Conservation (phyloP, 2,329 filamentous ascomycete genomes). For the Ophioceras dolichostomum region DNA sequence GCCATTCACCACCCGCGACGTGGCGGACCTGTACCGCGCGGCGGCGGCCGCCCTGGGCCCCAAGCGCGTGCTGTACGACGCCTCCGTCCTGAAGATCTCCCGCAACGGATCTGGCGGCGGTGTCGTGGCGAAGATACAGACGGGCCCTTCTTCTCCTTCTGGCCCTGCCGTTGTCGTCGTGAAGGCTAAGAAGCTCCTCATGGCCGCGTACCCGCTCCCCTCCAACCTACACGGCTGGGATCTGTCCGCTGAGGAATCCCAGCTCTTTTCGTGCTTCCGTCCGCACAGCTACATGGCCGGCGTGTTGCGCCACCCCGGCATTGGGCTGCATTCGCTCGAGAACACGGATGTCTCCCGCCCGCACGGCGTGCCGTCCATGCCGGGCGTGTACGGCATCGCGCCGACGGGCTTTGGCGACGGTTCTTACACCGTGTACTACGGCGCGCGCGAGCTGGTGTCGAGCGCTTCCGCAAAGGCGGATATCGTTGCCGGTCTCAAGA, state of each 20-base stretch:
- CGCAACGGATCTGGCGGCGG: neutral
- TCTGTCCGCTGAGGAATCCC: neutral
- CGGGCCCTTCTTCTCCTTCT: too few relatives aligned
- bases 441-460: neutral
- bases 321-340: neutral
- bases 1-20: constrained; percentile 2
- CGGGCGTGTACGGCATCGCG: neutral
- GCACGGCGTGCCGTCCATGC: neutral
- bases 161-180: neutral
- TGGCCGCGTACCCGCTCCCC: neutral
- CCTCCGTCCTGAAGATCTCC: neutral
- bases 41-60: constrained; percentile 2
- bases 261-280: constrained; percentile 3
- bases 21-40: constrained; percentile 3
- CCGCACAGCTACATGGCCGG: constrained; percentile 4
- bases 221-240: neutral
- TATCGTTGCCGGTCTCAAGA: constrained; percentile 1
- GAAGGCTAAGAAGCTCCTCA: neutral
- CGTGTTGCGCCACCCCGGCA: constrained; percentile 1
- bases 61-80: constrained; percentile 3
- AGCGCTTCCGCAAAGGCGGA: neutral
- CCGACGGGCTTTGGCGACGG: neutral
- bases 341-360: neutral
- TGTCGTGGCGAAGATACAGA: neutral
- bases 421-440: neutral